phyloP scores from a whole-genome alignment of 2,329 filamentous ascomycete genomes.

The Botrytis hyacinthi region DNA sequence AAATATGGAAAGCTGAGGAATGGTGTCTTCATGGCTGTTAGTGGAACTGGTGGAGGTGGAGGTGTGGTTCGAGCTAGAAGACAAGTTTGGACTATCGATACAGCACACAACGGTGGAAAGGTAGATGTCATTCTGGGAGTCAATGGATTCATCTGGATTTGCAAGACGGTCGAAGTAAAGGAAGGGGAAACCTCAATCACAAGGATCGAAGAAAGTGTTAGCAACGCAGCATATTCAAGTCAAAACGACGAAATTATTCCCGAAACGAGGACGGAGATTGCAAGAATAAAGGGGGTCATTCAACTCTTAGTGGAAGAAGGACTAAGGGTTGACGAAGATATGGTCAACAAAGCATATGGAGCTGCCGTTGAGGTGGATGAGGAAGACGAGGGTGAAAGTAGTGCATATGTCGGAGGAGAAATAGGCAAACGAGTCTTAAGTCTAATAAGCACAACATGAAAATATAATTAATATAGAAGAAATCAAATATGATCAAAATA shows the following conservation, averaged over 20 bases:
- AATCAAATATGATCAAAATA: neutral
- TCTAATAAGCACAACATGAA: constrained; percentile 32
- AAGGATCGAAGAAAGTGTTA: constrained; percentile 82
- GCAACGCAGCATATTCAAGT: constrained; percentile 84
- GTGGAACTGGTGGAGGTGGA: constrained; percentile 72
- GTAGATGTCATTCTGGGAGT: constrained; percentile 89
- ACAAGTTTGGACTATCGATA: constrained; percentile 82
- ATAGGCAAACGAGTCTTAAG: constrained; percentile 37
- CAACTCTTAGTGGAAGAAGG: constrained; percentile 79
- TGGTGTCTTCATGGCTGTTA: constrained; percentile 81
- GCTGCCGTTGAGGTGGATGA: constrained; percentile 73
- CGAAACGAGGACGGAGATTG: constrained; percentile 82
- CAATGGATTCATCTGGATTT: constrained; percentile 96
- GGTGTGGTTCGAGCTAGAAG: constrained; percentile 81
- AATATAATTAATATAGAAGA: neutral
- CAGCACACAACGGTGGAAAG: constrained; percentile 54
- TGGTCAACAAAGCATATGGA: constrained; percentile 77
- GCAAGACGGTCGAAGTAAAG: constrained; percentile 72
- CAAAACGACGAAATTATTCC: constrained; percentile 84
- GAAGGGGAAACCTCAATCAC: constrained; percentile 60
- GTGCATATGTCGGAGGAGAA: constrained; percentile 56
- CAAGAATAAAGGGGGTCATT: constrained; percentile 77
- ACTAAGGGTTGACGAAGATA: constrained; percentile 85
- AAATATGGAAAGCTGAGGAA: constrained; percentile 96
- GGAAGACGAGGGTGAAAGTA: constrained; percentile 54